Conservation (phyloP, 352 stramenopile species). For the Phytophthora uliginosa region DNA sequence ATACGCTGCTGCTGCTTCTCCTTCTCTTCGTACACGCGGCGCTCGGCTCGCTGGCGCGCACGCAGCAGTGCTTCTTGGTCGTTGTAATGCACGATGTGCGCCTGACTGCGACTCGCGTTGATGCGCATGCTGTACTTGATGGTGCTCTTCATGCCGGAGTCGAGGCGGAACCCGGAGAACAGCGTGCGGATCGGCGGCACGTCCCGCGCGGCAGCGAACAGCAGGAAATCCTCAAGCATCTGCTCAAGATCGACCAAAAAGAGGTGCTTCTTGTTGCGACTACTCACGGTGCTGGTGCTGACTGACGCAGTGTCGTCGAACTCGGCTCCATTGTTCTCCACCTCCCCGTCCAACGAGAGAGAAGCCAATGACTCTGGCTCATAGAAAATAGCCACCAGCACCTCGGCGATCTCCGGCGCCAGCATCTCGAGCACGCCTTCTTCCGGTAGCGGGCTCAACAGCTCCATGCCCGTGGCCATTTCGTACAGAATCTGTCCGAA, state of each 20-base stretch:
- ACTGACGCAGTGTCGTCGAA: conserved; percentile 32
- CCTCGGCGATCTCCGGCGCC: conserved; percentile 64
- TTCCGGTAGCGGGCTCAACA: conserved; percentile 52
- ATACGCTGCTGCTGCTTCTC: conserved; percentile 72
- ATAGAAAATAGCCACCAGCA: conserved; percentile 69
- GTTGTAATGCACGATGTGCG: conserved; percentile 77
- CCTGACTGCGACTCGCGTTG: conserved; percentile 75
- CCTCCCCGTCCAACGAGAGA: conserved; percentile 7
- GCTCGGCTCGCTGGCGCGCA: conserved; percentile 66
- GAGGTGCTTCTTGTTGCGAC: conserved; percentile 40
- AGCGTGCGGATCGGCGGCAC: conserved; percentile 60
- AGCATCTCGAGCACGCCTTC: conserved; percentile 62
- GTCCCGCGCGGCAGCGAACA: conserved; percentile 50
- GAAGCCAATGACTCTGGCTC: conserved; percentile 17
- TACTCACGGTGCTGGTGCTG: conserved; percentile 25
- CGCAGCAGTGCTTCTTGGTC: conserved; percentile 62
- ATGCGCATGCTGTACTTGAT: conserved; percentile 84
- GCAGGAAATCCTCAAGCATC: conserved; percentile 43
- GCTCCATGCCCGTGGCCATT: conserved; percentile 77
- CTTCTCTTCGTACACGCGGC: conserved; percentile 72
- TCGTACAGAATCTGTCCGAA: conserved; percentile 84
- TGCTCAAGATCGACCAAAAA: conserved; percentile 54
- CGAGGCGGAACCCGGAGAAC: conserved; percentile 74
- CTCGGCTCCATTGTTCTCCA: conserved; percentile 15
- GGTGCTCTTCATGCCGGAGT: conserved; percentile 81